These are phyloP conservation scores for Candida wancherniae DNA, from an alignment of 805 yeast genomes.

Conservation along the genomic window DNA sequence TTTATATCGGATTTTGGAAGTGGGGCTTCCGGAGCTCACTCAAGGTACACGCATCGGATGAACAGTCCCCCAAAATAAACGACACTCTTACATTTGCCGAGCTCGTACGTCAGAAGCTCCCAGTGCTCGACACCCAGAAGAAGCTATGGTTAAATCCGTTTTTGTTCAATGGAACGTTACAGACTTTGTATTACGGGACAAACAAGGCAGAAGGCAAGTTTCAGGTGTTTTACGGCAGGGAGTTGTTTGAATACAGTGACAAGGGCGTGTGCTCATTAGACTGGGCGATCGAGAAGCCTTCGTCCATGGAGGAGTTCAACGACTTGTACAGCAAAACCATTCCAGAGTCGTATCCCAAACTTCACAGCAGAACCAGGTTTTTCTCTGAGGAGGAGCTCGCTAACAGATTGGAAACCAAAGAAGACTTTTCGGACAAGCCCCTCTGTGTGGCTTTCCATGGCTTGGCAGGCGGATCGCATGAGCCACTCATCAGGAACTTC, in stretches of 20 bases:
- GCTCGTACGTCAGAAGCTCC: constrained; percentile 12
- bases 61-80: constrained; percentile 12
- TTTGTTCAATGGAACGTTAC: constrained; percentile 68
- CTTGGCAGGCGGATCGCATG: constrained; percentile 82
- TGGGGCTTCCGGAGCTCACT: constrained; percentile 39
- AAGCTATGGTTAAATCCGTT: constrained; percentile 58
- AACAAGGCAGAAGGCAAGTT: constrained; percentile 50
- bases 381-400: constrained; percentile 44
- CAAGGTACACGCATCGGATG: constrained; percentile 21
- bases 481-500: constrained; percentile 63
- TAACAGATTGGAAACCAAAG: constrained; percentile 11
- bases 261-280: constrained; percentile 75
- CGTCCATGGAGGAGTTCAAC: constrained; percentile 23
- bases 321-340: constrained; percentile 24
- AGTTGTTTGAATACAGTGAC: constrained; percentile 53
- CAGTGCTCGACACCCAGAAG: constrained; percentile 20
- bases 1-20: constrained; percentile 16
- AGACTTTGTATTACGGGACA: constrained; percentile 64
- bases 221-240: constrained; percentile 68
- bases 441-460: constrained; percentile 69
- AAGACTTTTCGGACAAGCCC: constrained; percentile 42
- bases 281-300: constrained; percentile 47
- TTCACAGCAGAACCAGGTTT: constrained; percentile 53
- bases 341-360: constrained; percentile 32
- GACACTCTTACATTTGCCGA: constrained; percentile 8